phyloP scores from a whole-genome alignment of 2,329 filamentous ascomycete genomes.

The Fusarium tanahbumbuense region DNA sequence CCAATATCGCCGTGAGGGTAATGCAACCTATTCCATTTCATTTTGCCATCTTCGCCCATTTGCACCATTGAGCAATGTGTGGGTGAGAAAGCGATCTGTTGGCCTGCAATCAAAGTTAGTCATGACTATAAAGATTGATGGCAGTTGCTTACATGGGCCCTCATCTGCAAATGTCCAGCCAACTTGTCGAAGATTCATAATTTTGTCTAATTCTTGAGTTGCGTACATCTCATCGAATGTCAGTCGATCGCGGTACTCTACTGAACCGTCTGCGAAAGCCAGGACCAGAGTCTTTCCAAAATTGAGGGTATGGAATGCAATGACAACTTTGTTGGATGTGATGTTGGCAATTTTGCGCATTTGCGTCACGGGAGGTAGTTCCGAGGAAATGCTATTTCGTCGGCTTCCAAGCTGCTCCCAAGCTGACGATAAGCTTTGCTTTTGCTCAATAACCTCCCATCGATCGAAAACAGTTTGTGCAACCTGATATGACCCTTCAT shows the following conservation, averaged over 20 bases:
- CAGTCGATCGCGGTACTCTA: constrained; percentile 82
- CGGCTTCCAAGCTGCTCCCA: constrained; percentile 80
- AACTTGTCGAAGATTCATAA: constrained; percentile 78
- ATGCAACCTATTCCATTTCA: constrained; percentile 68
- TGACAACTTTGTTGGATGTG: constrained; percentile 75
- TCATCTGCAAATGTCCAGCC: constrained; percentile 79
- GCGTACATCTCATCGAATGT: constrained; percentile 77
- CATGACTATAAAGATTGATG: neutral
- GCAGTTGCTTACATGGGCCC: constrained; percentile 66
- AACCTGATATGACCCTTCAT: constrained; percentile 68
- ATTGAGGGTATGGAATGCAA: constrained; percentile 75
- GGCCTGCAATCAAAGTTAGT: constrained; percentile 54
- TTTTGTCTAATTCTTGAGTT: constrained; percentile 71
- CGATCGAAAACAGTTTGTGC: constrained; percentile 80
- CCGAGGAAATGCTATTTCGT: constrained; percentile 62
- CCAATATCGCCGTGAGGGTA: constrained; percentile 63
- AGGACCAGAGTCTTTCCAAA: constrained; percentile 79
- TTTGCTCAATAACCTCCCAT: constrained; percentile 81
- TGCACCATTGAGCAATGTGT: constrained; percentile 69
- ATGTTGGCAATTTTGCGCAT: constrained; percentile 76
- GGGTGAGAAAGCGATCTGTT: constrained; percentile 71
- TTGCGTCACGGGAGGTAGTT: constrained; percentile 50
- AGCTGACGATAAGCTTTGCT: constrained; percentile 76
- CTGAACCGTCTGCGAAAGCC: constrained; percentile 80
- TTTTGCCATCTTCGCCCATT: constrained; percentile 67